These are phyloP conservation scores for Sporothrix euskadiensis DNA, from an alignment of 2,329 filamentous ascomycete species.

Conservation along the genomic window DNA sequence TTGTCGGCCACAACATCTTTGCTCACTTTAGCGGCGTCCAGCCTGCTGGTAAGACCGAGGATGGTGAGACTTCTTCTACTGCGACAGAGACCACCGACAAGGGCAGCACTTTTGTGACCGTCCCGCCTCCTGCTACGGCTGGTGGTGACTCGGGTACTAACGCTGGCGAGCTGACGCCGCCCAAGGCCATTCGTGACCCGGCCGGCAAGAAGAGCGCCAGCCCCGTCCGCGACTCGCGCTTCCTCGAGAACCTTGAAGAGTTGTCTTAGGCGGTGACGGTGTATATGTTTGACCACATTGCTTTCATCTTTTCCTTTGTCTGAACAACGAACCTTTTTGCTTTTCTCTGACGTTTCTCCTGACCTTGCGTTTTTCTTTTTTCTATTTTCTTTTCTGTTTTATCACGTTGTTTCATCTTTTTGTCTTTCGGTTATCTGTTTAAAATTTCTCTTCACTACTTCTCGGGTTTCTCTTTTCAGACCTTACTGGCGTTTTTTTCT, in stretches of 20 bases:
- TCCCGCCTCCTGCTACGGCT: slow-evolving; percentile 17
- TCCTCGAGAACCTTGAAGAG: slow-evolving; percentile 51
- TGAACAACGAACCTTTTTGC: neutral
- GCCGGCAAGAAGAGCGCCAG: slow-evolving; percentile 40
- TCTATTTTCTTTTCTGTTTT: neutral
- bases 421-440: neutral
- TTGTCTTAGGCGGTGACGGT: neutral
- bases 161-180: slow-evolving; percentile 34
- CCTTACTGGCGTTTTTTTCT: slow-evolving; percentile 15
- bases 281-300: neutral
- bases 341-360: neutral
- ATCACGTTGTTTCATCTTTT: neutral
- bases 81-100: neutral
- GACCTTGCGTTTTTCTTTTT: neutral
- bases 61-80: neutral
- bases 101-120: slow-evolving; percentile 19
- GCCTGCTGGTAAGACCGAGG: slow-evolving; percentile 8
- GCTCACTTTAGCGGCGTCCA: neutral
- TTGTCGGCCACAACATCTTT: slow-evolving; percentile 23
- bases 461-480: neutral
- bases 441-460: neutral
- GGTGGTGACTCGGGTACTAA: slow-evolving; percentile 33
- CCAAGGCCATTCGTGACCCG: slow-evolving; percentile 35
- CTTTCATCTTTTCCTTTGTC: neutral
- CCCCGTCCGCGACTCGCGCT: slow-evolving; percentile 52